These are phyloP conservation scores for Prunus mongolica DNA, from an alignment of 306 rosid genomes.

Conservation along the genomic window DNA sequence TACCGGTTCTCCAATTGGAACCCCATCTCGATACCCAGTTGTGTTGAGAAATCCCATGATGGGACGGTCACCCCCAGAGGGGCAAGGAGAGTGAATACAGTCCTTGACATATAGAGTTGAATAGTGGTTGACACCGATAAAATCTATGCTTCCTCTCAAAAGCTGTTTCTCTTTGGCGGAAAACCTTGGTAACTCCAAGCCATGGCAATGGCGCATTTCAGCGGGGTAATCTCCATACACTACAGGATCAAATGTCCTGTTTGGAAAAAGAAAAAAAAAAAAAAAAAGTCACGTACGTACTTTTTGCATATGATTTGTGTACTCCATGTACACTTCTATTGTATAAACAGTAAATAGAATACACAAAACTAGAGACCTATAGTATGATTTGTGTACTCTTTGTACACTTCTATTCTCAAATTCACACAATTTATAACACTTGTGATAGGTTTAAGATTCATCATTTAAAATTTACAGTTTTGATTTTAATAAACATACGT, in stretches of 20 bases:
- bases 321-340: too few species aligned
- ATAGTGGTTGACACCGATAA: conserved; percentile 61
- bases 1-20: conserved; percentile 63
- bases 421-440: too few species aligned
- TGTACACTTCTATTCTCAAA: too few species aligned
- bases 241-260: conserved; percentile 49
- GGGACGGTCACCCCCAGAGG: conserved; percentile 28
- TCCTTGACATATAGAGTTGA: conserved; percentile 49
- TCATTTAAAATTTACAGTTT: too few species aligned
- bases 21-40: conserved; percentile 33
- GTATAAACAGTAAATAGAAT: too few species aligned
- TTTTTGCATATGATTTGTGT: too few species aligned
- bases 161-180: conserved; percentile 36
- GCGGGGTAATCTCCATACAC: conserved; percentile 59
- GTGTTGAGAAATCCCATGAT: conserved; percentile 44
- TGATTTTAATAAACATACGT: too few species aligned
- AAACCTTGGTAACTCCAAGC: conserved; percentile 44
- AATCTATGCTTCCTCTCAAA: conserved; percentile 50
- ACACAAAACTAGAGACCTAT: too few species aligned
- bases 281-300: background rate
- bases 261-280: background rate
- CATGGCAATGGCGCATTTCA: conserved; percentile 50
- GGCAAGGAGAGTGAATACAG: conserved; percentile 41
- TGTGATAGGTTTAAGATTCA: too few species aligned
- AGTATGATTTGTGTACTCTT: too few species aligned